Evolutionary conservation across 768 basidiomycete genomes (phyloP).

Genomic region (Boletus pseudopeckii): DNA sequence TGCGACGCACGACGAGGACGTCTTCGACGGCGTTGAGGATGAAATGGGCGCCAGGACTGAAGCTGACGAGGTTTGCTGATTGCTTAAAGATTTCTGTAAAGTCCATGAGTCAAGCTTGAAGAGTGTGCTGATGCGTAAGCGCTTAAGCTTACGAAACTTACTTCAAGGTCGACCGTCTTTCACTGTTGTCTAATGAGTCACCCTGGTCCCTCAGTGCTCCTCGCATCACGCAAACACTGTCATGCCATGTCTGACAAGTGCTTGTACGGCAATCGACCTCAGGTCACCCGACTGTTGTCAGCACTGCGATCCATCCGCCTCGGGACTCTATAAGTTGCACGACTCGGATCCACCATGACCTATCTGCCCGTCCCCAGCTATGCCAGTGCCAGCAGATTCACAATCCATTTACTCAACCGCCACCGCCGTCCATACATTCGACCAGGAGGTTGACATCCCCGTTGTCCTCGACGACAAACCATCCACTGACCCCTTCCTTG

Average conservation of each 20-base stretch:
- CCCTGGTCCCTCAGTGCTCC: too few relatives aligned
- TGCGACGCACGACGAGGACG: conserved; percentile 76
- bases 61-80: conserved; percentile 63
- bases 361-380: neutral
- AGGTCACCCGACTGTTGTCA: conserved; percentile 15
- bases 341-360: neutral
- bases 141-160: too few relatives aligned
- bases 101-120: conserved; percentile 50
- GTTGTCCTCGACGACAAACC: conserved; percentile 11
- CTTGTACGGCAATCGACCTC: neutral
- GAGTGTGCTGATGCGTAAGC: neutral
- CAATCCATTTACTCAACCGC: conserved; percentile 11
- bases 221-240: neutral
- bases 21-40: conserved; percentile 78
- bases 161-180: too few relatives aligned
- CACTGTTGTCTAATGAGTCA: neutral
- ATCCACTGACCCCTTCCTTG: conserved; percentile 27
- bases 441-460: conserved; percentile 12
- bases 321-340: conserved; percentile 9
- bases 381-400: conserved; percentile 14
- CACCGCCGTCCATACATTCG: conserved; percentile 13
- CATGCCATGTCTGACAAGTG: neutral
- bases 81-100: conserved; percentile 86
- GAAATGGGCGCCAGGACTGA: conserved; percentile 86
- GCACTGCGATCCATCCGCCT: conserved; percentile 7